Base-by-base conservation (phyloP, 1,284 basidiomycete species). In the Inonotus obliquus region DNA sequence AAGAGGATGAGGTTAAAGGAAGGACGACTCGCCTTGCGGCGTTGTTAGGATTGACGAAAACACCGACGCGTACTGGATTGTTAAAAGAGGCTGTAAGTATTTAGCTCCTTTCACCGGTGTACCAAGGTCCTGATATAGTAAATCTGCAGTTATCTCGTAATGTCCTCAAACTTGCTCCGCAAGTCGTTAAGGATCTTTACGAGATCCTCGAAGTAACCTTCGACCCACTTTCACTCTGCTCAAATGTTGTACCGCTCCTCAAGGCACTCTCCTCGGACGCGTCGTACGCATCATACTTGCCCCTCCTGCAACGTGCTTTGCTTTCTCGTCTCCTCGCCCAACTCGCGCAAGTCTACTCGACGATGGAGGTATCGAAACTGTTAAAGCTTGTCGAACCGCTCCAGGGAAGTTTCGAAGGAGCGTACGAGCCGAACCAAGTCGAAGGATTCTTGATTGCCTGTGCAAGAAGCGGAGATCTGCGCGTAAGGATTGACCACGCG, bases 361-460 rank as follows among this genome's bases (percentile, higher is more conserved):
- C 90, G 10, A 89, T 99, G 78, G 90, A 89, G 69, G 85, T 96
- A 63, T 77, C 77, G 63, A 86, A 87, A 67, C 79, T 97, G 47
- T 81, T 92, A 57, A 80, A 86, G 37, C 85, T 98, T 65, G 87
- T 92, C 65, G 79, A 81, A 19, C 91, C 94, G 0, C 81, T 96
- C 54, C 82, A 83, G 54, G 80, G 79, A 27, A 80, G 81, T 25
- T 79, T 82, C n/a, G 76, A 73, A 70, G 72, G 69, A n/a, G 70
- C 73, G 9, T 87, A 85, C 71, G 86, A 87, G 65, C 82, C 84
- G 48, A 85, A 89, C 64, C 87, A 91, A 71, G 83, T 95, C 62
- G 94, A 97, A 73, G 89, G 92, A 29, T 98, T 97, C 76, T 79
- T 98, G 67, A 94, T 98, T 87, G 89, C 89, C 59, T 94, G 93